Evolutionary conservation across 495 filamentous ascomycete species (phyloP).

Genomic region (Xylaria intraflava): DNA sequence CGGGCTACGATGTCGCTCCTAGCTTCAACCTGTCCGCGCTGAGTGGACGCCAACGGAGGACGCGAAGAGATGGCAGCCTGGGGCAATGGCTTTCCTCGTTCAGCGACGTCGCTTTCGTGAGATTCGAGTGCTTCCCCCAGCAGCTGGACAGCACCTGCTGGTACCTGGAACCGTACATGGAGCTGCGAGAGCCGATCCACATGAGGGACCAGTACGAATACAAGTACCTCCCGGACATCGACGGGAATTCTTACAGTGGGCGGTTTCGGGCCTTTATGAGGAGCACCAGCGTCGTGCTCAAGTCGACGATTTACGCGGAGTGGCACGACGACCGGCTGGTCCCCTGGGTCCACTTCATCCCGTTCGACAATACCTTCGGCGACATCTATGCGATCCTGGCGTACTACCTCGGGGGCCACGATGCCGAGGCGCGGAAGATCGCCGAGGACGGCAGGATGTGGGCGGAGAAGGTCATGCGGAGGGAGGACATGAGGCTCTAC

Average conservation of each 20-base stretch:
- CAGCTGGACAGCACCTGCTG: constrained; percentile 19
- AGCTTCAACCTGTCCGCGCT: constrained; percentile 11
- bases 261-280: constrained; percentile 52
- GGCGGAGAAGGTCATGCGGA: constrained; percentile 56
- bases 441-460: constrained; percentile 57
- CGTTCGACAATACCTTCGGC: constrained; percentile 64
- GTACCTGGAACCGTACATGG: constrained; percentile 30
- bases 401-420: constrained; percentile 58
- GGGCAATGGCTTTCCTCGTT: constrained; percentile 22
- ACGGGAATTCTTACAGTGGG: constrained; percentile 55
- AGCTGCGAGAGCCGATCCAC: constrained; percentile 16
- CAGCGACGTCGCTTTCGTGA: constrained; percentile 38
- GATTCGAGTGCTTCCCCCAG: constrained; percentile 34
- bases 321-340: constrained; percentile 59
- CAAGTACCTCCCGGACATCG: constrained; percentile 50
- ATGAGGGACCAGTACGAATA: constrained; percentile 46
- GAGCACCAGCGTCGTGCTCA: constrained; percentile 49
- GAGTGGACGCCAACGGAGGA: neutral
- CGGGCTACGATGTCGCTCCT: constrained; percentile 20
- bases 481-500: constrained; percentile 67
- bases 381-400: constrained; percentile 61
- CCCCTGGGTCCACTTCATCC: constrained; percentile 59
- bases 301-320: constrained; percentile 57
- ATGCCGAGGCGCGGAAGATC: constrained; percentile 50
- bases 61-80: neutral